Base-by-base conservation (phyloP, 75 land plant genomes). In the Sequoiadendron giganteum region DNA sequence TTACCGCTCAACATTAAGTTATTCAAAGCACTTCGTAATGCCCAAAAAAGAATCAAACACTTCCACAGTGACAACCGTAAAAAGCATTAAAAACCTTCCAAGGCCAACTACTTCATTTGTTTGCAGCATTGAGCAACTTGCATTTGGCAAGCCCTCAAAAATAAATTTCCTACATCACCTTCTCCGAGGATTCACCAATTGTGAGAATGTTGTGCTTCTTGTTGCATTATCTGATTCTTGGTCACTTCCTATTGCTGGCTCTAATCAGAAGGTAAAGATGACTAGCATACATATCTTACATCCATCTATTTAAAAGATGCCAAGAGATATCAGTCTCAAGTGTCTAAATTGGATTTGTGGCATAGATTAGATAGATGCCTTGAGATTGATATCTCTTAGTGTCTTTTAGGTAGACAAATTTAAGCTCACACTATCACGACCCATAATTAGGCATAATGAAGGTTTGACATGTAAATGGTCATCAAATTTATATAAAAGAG, bases 161-260 rank as follows among this genome's bases (percentile, higher is more conserved):
- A 19, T 21, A 79, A 18, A 3, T 8, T 21, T 25, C 18, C 25
- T 79, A 25, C 82, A 19, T 19, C 49, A 89, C 87, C 92, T 88
- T 75, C 93, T 92, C 81, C 87, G 90, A 42, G 93, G 92, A 87
- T 90, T 89, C 70, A 92, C 85, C 68, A 90, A 75, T 80, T 90
- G 92, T 14, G 92, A 90, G 87, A 92, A 92, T 1, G 91, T 86
- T 30, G 90, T 84, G 87, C 92, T 90, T 15, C 85, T 87, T 10
- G 90, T 72, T 21, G 86, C 87, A 85, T 85, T 87, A 36, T 78
- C 87, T 42, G 89, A 88, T 9, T 82, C 86, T 19, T 19, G 39
- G n/a, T 87, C 81, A 16, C 90, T 49, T 32, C 10, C 30, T 32
- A 5, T 85, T n/a, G 49, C 84, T 85, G 11, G 72, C 83, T 19